phyloP scores from a whole-genome alignment of 805 yeast species.

The Kluyveromyces lactis region DNA sequence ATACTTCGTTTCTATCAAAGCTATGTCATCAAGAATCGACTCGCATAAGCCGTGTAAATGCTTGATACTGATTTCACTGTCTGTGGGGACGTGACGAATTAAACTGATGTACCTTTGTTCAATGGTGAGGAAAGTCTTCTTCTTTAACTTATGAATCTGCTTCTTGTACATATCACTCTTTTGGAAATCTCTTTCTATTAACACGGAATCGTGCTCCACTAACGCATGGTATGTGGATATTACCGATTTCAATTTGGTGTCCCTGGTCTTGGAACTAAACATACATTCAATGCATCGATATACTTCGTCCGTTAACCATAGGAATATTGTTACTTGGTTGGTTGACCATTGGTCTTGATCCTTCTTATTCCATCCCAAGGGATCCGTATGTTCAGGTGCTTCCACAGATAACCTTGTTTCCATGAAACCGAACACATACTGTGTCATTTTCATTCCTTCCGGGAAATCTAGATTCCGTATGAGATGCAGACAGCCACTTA shows the following conservation, averaged over 20 bases:
- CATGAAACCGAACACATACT: constrained; percentile 30
- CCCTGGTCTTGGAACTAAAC: neutral
- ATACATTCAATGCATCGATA: neutral
- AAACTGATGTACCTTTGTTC: constrained; percentile 37
- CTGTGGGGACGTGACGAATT: constrained; percentile 49
- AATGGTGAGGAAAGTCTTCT: constrained; percentile 32
- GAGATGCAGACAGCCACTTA: neutral
- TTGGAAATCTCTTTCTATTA: constrained; percentile 23
- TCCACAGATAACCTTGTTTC: constrained; percentile 13
- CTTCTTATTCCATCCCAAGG: constrained; percentile 31
- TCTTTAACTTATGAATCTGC: constrained; percentile 35
- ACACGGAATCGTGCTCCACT: constrained; percentile 40
- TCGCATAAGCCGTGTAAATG: constrained; percentile 55
- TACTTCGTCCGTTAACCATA: constrained; percentile 38
- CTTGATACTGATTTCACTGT: constrained; percentile 40
- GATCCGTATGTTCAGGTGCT: constrained; percentile 18
- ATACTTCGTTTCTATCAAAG: constrained; percentile 49
- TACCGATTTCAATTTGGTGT: constrained; percentile 38
- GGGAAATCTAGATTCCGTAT: constrained; percentile 32
- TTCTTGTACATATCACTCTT: constrained; percentile 34
- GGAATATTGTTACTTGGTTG: constrained; percentile 38
- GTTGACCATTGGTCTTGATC: constrained; percentile 46
- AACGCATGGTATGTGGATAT: constrained; percentile 42
- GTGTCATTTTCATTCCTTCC: constrained; percentile 15
- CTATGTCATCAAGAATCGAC: constrained; percentile 40